Conservation (phyloP, 1,139 yeast genomes). For the Blastobotrys proliferans region DNA sequence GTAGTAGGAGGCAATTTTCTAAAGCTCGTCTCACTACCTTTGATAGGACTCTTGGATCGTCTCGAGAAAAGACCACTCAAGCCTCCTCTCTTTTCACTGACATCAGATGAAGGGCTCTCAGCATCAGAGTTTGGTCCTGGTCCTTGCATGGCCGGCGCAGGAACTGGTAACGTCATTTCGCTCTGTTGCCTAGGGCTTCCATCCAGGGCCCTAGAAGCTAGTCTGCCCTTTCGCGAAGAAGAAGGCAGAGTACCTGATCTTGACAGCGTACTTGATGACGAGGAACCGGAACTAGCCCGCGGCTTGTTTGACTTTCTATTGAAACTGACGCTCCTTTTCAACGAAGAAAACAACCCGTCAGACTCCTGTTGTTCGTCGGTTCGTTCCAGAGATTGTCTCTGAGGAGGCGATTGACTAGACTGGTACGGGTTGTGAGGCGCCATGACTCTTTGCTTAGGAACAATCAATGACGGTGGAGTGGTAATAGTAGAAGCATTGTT, state of each 20-base stretch:
- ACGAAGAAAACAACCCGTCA: slow-evolving; percentile 17
- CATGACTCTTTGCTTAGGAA: slow-evolving; percentile 12
- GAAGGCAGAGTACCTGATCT: slow-evolving; percentile 5
- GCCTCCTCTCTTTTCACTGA: slow-evolving; percentile 10
- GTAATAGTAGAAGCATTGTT: neutral
- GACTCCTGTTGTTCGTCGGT: slow-evolving; percentile 1
- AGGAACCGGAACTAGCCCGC: slow-evolving; percentile 22
- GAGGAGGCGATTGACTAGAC: too few species aligned
- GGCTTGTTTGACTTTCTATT: slow-evolving; percentile 17
- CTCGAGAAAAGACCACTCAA: slow-evolving; percentile 6
- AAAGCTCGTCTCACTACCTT: slow-evolving; percentile 7
- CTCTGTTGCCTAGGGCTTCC: too few species aligned
- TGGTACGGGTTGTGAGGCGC: neutral
- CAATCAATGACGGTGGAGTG: slow-evolving; percentile 4
- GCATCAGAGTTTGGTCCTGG: too few species aligned
- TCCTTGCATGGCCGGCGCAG: too few species aligned
- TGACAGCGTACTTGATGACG: slow-evolving; percentile 11
- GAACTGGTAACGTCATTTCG: too few species aligned
- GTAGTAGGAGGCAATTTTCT: neutral
- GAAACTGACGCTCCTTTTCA: slow-evolving; percentile 25
- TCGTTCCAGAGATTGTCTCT: slow-evolving; percentile 1
- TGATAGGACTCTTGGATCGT: slow-evolving; percentile 6
- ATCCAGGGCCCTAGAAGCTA: too few species aligned
- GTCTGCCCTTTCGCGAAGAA: too few species aligned
- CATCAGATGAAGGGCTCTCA: slow-evolving; percentile 10